Conservation (phyloP, 371 early-diverging fungal species). For the Choanephora cucurbitarum region DNA sequence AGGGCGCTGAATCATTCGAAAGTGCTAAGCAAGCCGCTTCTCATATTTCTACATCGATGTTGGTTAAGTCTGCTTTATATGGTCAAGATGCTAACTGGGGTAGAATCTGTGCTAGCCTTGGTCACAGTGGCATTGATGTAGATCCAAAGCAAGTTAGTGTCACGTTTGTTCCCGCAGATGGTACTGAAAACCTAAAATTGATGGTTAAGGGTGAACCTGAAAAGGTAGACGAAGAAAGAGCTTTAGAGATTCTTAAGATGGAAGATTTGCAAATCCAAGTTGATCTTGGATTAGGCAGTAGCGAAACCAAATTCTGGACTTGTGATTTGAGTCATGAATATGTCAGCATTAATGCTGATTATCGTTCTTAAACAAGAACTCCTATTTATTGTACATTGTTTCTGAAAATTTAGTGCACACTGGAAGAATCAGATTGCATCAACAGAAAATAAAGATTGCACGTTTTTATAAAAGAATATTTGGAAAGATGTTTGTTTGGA, state of each 20-base stretch:
- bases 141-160: slow-evolving; percentile 79
- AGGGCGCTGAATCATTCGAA: slow-evolving; percentile 73
- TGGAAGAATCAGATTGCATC: too few relatives aligned
- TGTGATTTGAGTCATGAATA: slow-evolving; percentile 95
- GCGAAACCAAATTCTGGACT: slow-evolving; percentile 87
- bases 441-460: too few relatives aligned
- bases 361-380: slow-evolving; percentile 65
- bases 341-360: slow-evolving; percentile 90
- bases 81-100: slow-evolving; percentile 99
- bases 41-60: slow-evolving; percentile 87
- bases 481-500: too few relatives aligned
- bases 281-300: slow-evolving; percentile 75
- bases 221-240: slow-evolving; percentile 76
- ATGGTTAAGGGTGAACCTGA: slow-evolving; percentile 86
- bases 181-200: slow-evolving; percentile 63
- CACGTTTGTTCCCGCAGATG: slow-evolving; percentile 70
- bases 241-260: slow-evolving; percentile 77
- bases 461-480: too few relatives aligned
- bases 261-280: slow-evolving; percentile 84
- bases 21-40: slow-evolving; percentile 84
- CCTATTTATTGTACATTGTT: not conserved
- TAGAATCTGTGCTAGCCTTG: slow-evolving; percentile 62
- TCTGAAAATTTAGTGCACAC: too few relatives aligned
- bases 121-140: slow-evolving; percentile 60
- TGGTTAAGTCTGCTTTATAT: slow-evolving; percentile 94